Evolutionary conservation across 176 grass and related monocot genomes (phyloP).

Genomic region (Cenchrus purpureus): DNA sequence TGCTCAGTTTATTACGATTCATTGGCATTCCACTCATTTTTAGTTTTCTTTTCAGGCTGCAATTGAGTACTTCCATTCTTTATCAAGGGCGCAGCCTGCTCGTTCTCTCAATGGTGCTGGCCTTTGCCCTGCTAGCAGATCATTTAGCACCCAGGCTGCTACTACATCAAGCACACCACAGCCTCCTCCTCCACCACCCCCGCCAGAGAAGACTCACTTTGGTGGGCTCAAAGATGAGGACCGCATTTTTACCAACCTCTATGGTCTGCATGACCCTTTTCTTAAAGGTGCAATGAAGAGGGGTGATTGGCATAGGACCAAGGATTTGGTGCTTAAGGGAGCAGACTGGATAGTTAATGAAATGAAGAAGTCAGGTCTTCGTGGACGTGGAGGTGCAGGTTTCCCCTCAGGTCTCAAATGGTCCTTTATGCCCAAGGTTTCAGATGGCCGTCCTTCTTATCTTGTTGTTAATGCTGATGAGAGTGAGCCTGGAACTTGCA

Average conservation of each 20-base stretch:
- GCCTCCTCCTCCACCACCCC: conserved; percentile 70
- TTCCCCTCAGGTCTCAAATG: conserved; percentile 95
- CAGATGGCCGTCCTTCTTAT: conserved; percentile 84
- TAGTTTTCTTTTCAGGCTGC: conserved; percentile 31
- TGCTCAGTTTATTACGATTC: background rate
- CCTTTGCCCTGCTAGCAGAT: conserved; percentile 41
- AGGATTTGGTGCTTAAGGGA: conserved; percentile 87
- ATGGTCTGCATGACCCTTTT: conserved; percentile 85
- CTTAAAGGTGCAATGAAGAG: conserved; percentile 90
- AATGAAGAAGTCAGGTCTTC: conserved; percentile 91
- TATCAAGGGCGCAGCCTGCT: conserved; percentile 51
- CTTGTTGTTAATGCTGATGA: conserved; percentile 99
- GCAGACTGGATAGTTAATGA: conserved; percentile 93
- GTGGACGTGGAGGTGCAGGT: conserved; percentile 92
- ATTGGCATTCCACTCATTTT: conserved; percentile 21
- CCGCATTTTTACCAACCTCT: conserved; percentile 91
- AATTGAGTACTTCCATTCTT: conserved; percentile 44
- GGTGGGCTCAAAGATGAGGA: conserved; percentile 78
- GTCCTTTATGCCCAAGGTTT: conserved; percentile 98
- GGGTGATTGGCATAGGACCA: conserved; percentile 86
- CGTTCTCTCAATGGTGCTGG: conserved; percentile 43
- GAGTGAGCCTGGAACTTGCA: conserved; percentile 94
- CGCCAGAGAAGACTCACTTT: conserved; percentile 89
- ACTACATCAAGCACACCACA: conserved; percentile 71
- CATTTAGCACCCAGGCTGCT: conserved; percentile 73